A percentile compares a stretch with the other conserved stretches of the same genome.
These are phyloP conservation scores for Lentinula sp. DNA, from an alignment of 768 basidiomycete species.

Conservation along the genomic window DNA sequence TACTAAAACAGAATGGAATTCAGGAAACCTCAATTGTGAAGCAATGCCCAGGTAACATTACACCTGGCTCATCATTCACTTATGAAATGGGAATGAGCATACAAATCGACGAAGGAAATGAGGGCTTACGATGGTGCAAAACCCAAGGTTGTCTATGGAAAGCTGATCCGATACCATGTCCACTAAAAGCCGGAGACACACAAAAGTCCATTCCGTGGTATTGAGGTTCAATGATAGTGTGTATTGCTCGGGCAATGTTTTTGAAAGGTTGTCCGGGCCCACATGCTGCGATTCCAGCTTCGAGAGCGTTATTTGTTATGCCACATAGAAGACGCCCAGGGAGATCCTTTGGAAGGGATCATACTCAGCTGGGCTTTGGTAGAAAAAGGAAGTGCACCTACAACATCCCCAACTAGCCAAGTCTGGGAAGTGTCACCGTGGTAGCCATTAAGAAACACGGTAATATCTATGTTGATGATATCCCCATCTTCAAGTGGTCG, in stretches of 20 bases:
- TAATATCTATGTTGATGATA: constrained; percentile 86
- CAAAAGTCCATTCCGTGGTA: constrained; percentile 36
- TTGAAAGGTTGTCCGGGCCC: constrained; percentile 66
- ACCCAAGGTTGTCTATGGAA: constrained; percentile 88
- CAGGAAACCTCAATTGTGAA: constrained; percentile 81
- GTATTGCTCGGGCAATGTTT: constrained; percentile 68
- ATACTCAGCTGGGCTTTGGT: background rate
- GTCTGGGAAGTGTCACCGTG: constrained; percentile 89
- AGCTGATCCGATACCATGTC: constrained; percentile 80
- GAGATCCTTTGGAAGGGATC: constrained; percentile 46
- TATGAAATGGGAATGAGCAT: background rate
- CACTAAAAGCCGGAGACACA: constrained; percentile 68
- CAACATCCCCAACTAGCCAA: constrained; percentile 76
- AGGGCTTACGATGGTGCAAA: constrained; percentile 58
- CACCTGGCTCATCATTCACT: constrained; percentile 81
- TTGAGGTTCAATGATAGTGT: constrained; percentile 29
- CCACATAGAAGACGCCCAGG: constrained; percentile 60
- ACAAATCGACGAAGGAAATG: background rate
- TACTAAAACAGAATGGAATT: constrained; percentile 5
- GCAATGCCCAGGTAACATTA: constrained; percentile 81
- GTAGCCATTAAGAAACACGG: constrained; percentile 75
- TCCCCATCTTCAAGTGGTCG: constrained; percentile 79
- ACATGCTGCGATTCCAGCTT: constrained; percentile 68
- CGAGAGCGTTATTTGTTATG: constrained; percentile 58
- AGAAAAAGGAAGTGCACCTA: constrained; percentile 24